Percentiles rank a stretch among this genome's conserved stretches.
Evolutionary conservation across 805 yeast genomes (phyloP).

Genomic region (Candida odintsovae): DNA sequence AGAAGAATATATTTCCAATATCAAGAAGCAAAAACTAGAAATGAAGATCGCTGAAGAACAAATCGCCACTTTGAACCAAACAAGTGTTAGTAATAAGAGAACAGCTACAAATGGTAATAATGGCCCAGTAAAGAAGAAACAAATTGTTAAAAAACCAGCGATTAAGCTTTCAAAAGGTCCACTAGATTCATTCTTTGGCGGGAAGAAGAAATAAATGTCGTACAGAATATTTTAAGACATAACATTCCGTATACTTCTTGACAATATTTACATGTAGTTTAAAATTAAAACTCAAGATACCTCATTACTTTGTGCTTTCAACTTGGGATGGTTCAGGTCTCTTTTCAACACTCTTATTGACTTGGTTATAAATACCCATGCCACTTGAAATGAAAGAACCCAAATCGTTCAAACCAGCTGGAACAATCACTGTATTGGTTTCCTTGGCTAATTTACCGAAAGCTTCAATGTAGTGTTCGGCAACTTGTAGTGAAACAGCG

Average conservation of each 20-base stretch:
- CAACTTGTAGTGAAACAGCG: constrained; percentile 74
- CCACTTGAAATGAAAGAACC: constrained; percentile 75
- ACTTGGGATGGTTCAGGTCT: neutral
- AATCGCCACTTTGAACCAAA: constrained; percentile 22
- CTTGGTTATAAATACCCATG: constrained; percentile 59
- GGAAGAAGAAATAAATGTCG: constrained; percentile 26
- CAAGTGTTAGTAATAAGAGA: constrained; percentile 15
- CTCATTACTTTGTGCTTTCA: neutral
- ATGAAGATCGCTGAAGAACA: constrained; percentile 28
- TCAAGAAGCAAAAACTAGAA: constrained; percentile 18
- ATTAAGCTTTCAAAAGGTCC: constrained; percentile 62
- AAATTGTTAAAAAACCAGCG: constrained; percentile 30
- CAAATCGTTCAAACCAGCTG: constrained; percentile 69
- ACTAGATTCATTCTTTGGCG: constrained; percentile 56
- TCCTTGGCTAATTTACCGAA: constrained; percentile 81
- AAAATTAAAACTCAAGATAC: too few species aligned
- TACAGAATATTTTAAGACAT: neutral
- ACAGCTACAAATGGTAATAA: constrained; percentile 10
- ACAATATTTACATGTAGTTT: constrained; percentile 1
- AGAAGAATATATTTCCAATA: constrained; percentile 21
- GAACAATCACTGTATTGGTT: constrained; percentile 70
- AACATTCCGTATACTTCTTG: neutral
- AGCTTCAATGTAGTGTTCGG: constrained; percentile 78
- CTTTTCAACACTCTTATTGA: constrained; percentile 25
- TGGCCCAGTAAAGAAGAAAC: constrained; percentile 22